Base-by-base conservation (phyloP, 2,329 filamentous ascomycete genomes). In the Penicillium janthinellum region DNA sequence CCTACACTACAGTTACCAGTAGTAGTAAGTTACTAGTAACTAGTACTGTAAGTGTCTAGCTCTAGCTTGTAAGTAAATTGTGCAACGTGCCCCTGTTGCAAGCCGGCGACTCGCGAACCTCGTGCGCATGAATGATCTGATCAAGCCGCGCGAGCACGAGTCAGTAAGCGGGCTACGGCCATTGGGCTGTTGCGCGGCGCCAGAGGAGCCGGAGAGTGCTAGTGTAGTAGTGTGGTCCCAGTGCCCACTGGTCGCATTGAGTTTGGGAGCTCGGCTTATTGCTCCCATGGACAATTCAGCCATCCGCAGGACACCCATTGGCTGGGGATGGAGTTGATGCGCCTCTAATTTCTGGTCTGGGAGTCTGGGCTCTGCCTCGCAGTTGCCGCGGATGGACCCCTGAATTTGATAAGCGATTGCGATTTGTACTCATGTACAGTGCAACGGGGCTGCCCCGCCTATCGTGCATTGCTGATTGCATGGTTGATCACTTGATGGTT, bases 61-160 rank as follows among this genome's bases (percentile, higher is more conserved):
- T 44, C n/a, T 17, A 38, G 15, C 5, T 12, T 31, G 25, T 31
- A 17, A 8, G 31, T 3, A 31, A 2, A 31, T 31, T 31, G 31
- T 31, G 31, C 31, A 31, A 31, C 31, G 7, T 31, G 6, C 31
- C 31, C 31, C 31, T 31, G 2, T 31, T 10, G 31, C 31, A 6
- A 6, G 2, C 31, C 7, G 1, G 31, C 31, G 8, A 31, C 1
- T 31, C 8, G 31, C 31, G 31, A 31, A 3, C 31, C 31, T 31
- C 42, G 22, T 45, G 42, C 42, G 14, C n/a, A 25, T 25, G 25
- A 15, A 47, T 47, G 49, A 39, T 39, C 49, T 52, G 49, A 52
- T 52, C 49, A 52, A 38, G 49, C 34, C 49, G 8, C 49, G 14
- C 39, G 38, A 22, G 49, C 49, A 52, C 37, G 49, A 25, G 20